Conservation (phyloP, 352 stramenopile genomes). For the Phytopythium cucurbitacearum region DNA sequence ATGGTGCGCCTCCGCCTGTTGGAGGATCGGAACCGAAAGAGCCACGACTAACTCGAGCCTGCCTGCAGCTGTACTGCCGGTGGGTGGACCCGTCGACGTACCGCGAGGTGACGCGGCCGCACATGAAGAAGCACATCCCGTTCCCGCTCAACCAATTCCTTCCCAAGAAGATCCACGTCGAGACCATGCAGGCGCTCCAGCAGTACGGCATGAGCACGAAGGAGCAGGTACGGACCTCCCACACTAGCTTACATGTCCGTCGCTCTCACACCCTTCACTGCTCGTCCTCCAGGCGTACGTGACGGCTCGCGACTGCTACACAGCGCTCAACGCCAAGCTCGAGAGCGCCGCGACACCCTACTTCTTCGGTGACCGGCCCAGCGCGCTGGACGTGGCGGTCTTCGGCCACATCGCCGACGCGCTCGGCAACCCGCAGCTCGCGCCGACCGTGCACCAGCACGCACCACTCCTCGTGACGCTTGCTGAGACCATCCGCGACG, state of each 20-base stretch:
- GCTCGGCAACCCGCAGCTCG: slow-evolving; percentile 67
- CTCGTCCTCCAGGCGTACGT: slow-evolving; percentile 45
- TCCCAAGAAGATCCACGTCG: slow-evolving; percentile 82
- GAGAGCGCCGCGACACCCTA: slow-evolving; percentile 40
- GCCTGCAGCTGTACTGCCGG: slow-evolving; percentile 61
- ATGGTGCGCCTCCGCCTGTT: slow-evolving; percentile 24
- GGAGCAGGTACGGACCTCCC: slow-evolving; percentile 30
- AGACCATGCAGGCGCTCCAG: slow-evolving; percentile 55
- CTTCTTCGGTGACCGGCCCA: slow-evolving; percentile 69
- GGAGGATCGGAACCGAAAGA: not conserved
- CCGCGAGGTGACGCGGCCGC: slow-evolving; percentile 75
- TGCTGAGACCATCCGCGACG: slow-evolving; percentile 64
- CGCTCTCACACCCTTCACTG: not conserved
- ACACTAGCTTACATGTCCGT: not conserved
- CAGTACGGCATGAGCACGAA: slow-evolving; percentile 58
- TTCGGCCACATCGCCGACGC: slow-evolving; percentile 84
- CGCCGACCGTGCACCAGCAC: slow-evolving; percentile 66
- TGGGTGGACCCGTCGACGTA: slow-evolving; percentile 86
- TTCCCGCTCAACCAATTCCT: slow-evolving; percentile 82
- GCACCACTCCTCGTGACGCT: slow-evolving; percentile 69
- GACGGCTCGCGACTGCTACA: slow-evolving; percentile 81
- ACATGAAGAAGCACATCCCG: slow-evolving; percentile 77
- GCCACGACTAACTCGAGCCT: not conserved
- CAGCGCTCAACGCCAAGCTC: slow-evolving; percentile 77
- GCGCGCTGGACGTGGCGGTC: slow-evolving; percentile 70